Conservation (phyloP, 1,139 yeast genomes). For the Geotrichum australiense region DNA sequence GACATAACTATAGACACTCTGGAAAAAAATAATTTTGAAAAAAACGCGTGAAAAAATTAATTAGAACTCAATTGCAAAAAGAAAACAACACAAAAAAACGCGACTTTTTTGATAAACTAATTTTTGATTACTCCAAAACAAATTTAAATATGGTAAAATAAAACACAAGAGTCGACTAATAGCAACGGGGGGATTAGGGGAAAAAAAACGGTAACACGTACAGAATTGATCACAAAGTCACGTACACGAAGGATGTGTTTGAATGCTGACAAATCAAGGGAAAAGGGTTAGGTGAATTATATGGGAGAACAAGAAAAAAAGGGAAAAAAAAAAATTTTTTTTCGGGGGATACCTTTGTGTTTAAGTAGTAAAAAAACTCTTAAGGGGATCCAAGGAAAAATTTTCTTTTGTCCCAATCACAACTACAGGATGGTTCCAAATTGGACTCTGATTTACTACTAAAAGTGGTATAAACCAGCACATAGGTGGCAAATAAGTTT, state of each 20-base stretch:
- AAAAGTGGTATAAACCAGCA: too few relatives aligned
- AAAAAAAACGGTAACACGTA: slow-evolving; percentile 2
- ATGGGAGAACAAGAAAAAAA: slow-evolving; percentile 2
- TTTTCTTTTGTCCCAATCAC: too few relatives aligned
- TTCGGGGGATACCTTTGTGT: slow-evolving; percentile 7
- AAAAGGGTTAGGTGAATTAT: background rate
- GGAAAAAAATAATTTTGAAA: background rate
- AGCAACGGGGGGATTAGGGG: background rate
- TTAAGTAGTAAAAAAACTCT: slow-evolving; percentile 11
- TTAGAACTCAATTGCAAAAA: background rate
- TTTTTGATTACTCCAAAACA: slow-evolving; percentile 1
- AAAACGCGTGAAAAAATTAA: background rate
- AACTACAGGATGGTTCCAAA: too few relatives aligned
- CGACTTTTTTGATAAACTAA: slow-evolving; percentile 1
- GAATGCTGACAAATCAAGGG: background rate
- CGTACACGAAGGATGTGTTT: slow-evolving; percentile 5
- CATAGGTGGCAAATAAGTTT: too few relatives aligned
- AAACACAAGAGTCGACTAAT: background rate
- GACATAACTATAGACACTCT: background rate
- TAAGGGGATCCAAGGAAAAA: too few relatives aligned
- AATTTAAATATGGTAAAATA: too few relatives aligned
- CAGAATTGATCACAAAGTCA: slow-evolving; percentile 4
- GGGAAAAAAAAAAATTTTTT: slow-evolving; percentile 6
- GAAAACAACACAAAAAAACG: slow-evolving; percentile 4
- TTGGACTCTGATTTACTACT: too few relatives aligned